These are phyloP conservation scores for Panaeolus cyanescens DNA, from an alignment of 768 basidiomycete genomes.

Conservation along the genomic window DNA sequence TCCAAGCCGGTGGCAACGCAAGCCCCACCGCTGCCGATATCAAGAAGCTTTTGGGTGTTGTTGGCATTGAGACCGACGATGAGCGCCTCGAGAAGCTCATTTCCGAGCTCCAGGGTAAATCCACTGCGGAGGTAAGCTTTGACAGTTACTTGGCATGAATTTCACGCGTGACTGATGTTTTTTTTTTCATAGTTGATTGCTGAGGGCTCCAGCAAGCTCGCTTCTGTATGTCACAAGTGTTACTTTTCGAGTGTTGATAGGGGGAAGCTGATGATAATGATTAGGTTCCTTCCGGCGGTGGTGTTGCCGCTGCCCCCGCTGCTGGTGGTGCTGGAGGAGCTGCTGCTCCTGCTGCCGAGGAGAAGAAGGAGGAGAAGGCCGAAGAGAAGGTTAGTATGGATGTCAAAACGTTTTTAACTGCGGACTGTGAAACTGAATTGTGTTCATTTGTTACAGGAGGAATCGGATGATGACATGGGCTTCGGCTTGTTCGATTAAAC, in stretches of 20 bases:
- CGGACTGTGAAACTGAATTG: background rate
- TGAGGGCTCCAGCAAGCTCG: conserved; percentile 90
- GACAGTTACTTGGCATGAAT: background rate
- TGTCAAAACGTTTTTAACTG: conserved; percentile 3
- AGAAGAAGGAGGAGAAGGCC: conserved; percentile 88
- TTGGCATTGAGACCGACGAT: conserved; percentile 88
- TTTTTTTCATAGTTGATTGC: conserved; percentile 69
- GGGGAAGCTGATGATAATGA: background rate
- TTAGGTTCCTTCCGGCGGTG: conserved; percentile 92
- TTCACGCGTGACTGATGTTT: conserved; percentile 7
- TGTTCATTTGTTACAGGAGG: conserved; percentile 55
- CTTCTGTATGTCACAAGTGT: conserved; percentile 64
- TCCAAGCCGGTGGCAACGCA: conserved; percentile 91
- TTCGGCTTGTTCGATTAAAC: conserved; percentile 95
- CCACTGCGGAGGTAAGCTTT: conserved; percentile 69
- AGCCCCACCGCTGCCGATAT: conserved; percentile 85
- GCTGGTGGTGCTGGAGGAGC: conserved; percentile 54
- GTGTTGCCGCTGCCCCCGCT: conserved; percentile 53
- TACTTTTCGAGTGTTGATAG: background rate
- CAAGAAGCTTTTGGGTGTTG: conserved; percentile 82
- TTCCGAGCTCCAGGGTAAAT: conserved; percentile 90
- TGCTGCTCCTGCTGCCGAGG: conserved; percentile 67
- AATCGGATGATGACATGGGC: conserved; percentile 98
- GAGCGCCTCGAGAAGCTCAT: conserved; percentile 80
- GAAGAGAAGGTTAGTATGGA: conserved; percentile 73